Evolutionary conservation across 1,284 basidiomycete genomes (phyloP).

Genomic region (Lentinula novae-zelandiae): DNA sequence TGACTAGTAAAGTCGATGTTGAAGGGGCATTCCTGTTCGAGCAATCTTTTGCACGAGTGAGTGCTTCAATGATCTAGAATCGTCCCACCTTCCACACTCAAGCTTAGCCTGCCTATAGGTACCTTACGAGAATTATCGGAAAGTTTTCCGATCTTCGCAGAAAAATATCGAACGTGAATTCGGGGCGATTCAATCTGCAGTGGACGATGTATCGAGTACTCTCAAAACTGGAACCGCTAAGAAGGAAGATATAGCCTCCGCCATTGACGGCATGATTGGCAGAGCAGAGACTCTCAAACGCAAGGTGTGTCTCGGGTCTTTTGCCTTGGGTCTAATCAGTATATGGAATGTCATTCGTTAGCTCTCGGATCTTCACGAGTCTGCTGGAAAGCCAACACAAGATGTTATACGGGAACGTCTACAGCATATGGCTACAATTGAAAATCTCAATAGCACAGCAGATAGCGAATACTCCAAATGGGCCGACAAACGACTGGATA

Average conservation of each 20-base stretch:
- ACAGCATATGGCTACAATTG: slow-evolving; percentile 62
- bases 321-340: not conserved
- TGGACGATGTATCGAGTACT: slow-evolving; percentile 51
- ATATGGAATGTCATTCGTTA: slow-evolving; percentile 24
- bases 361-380: slow-evolving; percentile 70
- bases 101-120: slow-evolving; percentile 45
- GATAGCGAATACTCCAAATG: slow-evolving; percentile 67
- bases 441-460: slow-evolving; percentile 47
- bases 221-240: slow-evolving; percentile 34
- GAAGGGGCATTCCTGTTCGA: slow-evolving; percentile 86
- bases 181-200: slow-evolving; percentile 49
- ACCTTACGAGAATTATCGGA: slow-evolving; percentile 83
- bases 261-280: slow-evolving; percentile 73
- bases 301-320: slow-evolving; percentile 50
- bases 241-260: slow-evolving; percentile 51
- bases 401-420: slow-evolving; percentile 71
- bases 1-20: slow-evolving; percentile 52
- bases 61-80: slow-evolving; percentile 19
- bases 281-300: slow-evolving; percentile 75
- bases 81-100: not conserved
- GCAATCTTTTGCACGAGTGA: slow-evolving; percentile 78
- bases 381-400: slow-evolving; percentile 61
- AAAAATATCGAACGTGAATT: slow-evolving; percentile 79
- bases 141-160: slow-evolving; percentile 77
- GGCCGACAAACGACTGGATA: slow-evolving; percentile 77